Evolutionary conservation across 441 rosid genomes (phyloP).

Genomic region (Manihot esculenta): DNA sequence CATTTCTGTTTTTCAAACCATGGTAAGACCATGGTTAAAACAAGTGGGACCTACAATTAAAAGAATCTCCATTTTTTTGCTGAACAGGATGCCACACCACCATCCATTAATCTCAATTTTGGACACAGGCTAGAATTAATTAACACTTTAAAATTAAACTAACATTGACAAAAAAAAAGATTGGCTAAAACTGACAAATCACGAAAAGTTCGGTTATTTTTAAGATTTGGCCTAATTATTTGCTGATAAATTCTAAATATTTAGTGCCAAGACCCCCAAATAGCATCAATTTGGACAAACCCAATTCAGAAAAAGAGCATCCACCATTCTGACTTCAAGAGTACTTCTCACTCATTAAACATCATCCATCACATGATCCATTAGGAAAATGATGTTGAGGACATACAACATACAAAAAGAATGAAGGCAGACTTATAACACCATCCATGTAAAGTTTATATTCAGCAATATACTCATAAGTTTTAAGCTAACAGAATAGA

Average conservation of each 20-base stretch:
- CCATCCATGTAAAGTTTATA: background rate
- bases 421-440: background rate
- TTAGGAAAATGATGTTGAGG: background rate
- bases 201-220: too few relatives aligned
- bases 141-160: too few relatives aligned
- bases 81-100: too few relatives aligned
- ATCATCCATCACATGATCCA: slow-evolving; percentile 1
- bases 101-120: too few relatives aligned
- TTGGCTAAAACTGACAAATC: too few relatives aligned
- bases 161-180: too few relatives aligned
- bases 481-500: background rate
- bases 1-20: too few relatives aligned
- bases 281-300: background rate
- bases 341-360: background rate
- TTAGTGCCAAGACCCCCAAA: background rate
- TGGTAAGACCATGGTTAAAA: too few relatives aligned
- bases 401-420: background rate
- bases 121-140: too few relatives aligned
- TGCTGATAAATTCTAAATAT: background rate
- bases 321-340: background rate
- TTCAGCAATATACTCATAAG: background rate
- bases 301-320: background rate
- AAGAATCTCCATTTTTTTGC: too few relatives aligned
- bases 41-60: too few relatives aligned
- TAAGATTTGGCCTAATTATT: too few relatives aligned